Evolutionary conservation across 1,284 basidiomycete species (phyloP), one percentile per base, ranked within the genome.

Genomic region (Athelia sp.): DNA sequence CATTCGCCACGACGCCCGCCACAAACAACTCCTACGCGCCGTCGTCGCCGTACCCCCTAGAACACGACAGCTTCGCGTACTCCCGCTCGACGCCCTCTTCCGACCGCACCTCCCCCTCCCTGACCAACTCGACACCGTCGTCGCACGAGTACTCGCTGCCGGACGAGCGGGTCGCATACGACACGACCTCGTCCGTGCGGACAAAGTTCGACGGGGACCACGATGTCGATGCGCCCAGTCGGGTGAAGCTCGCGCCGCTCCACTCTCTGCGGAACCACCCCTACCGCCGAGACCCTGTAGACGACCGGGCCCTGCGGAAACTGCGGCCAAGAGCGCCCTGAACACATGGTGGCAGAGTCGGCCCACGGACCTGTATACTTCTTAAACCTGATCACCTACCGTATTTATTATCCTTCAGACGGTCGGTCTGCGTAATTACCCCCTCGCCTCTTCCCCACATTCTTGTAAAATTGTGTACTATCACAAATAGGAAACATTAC

Each of bases 231-330:
- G 36, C 68, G 22, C 63, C 64, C 17, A 57, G 67, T 18, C 67
- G 70, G 22, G 69, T 70, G 17, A 62, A 69, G 50, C 70, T 87
- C 18, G 80, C 78, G 2, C 82, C 84, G 10, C 69, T 87, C 44
- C 67, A 73, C 48, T 65, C 75, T 13, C 67, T 84, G 49, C 73
- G 82, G 13, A 66, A 60, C 26, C 78, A 79, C 56, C 74, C 78
- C 3, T 86, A 84, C 54, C 69, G 75, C 43, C 73, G 84, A 50
- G 73, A 82, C 53, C 79, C 79, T n/a, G 61, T 73, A 21, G 84
- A 87, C 61, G 85, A 87, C 56, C 73, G 72, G 51, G 72, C 76
- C 36, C 62, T 87, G 56, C 72, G 82, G 23, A 61, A 74, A 48
- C 66, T 87, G 45, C 62, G 65, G 32, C 67, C 67, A 48, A 65